A percentile compares a stretch with the other conserved stretches of the same genome.
phyloP scores from a whole-genome alignment of 768 basidiomycete genomes.

The Amanita rubescens region DNA sequence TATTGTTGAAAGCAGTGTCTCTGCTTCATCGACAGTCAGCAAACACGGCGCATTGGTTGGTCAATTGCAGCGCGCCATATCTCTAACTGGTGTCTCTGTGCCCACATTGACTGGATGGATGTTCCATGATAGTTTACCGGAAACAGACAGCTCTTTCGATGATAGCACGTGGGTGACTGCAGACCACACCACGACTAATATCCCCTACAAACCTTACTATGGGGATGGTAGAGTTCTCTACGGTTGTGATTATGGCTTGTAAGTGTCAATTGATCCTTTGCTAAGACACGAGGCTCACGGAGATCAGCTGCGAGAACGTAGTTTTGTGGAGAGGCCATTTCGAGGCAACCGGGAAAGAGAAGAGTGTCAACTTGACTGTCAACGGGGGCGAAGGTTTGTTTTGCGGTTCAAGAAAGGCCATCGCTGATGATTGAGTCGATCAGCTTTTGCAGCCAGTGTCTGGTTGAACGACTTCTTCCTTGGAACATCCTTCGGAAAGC shows the following conservation, averaged over 20 bases:
- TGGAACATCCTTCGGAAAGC: constrained; percentile 71
- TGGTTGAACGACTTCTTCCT: constrained; percentile 74
- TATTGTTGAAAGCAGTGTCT: constrained; percentile 26
- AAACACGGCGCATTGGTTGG: constrained; percentile 42
- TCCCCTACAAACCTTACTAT: constrained; percentile 59
- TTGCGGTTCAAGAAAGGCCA: background rate
- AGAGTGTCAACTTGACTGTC: constrained; percentile 65
- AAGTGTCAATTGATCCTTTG: constrained; percentile 18
- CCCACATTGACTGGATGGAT: constrained; percentile 64
- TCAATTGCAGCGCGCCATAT: constrained; percentile 28
- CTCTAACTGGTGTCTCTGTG: constrained; percentile 25
- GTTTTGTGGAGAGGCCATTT: constrained; percentile 85
- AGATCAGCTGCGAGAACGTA: constrained; percentile 67
- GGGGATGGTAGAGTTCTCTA: constrained; percentile 76
- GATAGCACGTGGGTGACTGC: constrained; percentile 62
- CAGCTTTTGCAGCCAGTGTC: constrained; percentile 77
- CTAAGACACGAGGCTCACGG: background rate
- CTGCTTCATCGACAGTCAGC: constrained; percentile 23
- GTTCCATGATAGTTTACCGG: constrained; percentile 70
- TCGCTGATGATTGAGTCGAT: constrained; percentile 3
- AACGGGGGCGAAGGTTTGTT: constrained; percentile 68
- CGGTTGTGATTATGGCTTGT: constrained; percentile 87
- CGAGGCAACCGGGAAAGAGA: constrained; percentile 48
- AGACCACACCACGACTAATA: constrained; percentile 67
- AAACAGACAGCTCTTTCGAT: constrained; percentile 47